A percentile compares a stretch with the other conserved stretches of the same genome.
These are phyloP conservation scores for Russula emetica DNA, from an alignment of 768 basidiomycete species.

Conservation along the genomic window DNA sequence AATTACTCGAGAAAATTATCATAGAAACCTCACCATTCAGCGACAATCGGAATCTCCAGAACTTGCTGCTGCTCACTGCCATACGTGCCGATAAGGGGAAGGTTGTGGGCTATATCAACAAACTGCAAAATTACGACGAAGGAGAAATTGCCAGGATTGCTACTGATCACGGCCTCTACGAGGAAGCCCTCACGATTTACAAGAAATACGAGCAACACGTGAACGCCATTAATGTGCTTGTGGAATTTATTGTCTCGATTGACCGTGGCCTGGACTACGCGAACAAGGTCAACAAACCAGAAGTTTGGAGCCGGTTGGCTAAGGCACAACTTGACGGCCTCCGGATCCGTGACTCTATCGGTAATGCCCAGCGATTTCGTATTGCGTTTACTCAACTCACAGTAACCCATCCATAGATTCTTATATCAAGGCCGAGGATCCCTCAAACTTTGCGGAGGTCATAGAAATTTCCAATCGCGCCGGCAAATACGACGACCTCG, in stretches of 20 bases:
- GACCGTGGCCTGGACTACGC: constrained; percentile 96
- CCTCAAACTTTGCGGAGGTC: constrained; percentile 89
- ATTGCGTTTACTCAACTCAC: neutral
- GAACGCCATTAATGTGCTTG: constrained; percentile 94
- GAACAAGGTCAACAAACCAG: constrained; percentile 92
- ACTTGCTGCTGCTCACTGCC: constrained; percentile 89
- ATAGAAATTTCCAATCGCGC: constrained; percentile 95
- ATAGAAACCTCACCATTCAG: constrained; percentile 96
- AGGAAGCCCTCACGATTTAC: constrained; percentile 96
- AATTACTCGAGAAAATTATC: constrained; percentile 97
- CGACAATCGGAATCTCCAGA: constrained; percentile 96
- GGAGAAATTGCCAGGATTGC: constrained; percentile 96
- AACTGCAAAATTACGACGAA: constrained; percentile 91
- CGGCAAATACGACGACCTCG: constrained; percentile 89
- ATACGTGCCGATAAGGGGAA: constrained; percentile 98
- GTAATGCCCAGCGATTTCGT: constrained; percentile 38
- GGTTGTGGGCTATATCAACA: constrained; percentile 97
- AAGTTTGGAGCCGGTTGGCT: constrained; percentile 96
- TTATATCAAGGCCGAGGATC: constrained; percentile 96
- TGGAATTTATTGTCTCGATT: constrained; percentile 96
- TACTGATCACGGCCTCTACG: constrained; percentile 90
- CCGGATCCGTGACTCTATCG: constrained; percentile 96
- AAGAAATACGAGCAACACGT: constrained; percentile 96
- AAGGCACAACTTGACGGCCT: constrained; percentile 98
- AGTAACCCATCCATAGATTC: constrained; percentile 54